Evolutionary conservation across 768 basidiomycete genomes (phyloP).

Genomic region (Pleurotus tuoliensis): DNA sequence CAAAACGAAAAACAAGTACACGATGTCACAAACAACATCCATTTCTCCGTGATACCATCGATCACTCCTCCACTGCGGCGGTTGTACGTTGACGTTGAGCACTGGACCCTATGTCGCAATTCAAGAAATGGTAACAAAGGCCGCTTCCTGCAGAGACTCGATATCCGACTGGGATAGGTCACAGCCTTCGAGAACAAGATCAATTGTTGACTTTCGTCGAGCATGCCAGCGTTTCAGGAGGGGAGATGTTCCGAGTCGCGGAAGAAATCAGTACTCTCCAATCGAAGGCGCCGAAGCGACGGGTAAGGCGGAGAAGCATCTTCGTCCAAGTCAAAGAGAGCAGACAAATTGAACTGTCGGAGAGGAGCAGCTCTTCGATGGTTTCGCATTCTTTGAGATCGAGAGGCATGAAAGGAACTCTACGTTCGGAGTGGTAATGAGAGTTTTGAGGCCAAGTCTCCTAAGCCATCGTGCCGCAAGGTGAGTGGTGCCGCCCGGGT

Average conservation of each 20-base stretch:
- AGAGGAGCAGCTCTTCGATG: not conserved
- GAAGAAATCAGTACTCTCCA: not conserved
- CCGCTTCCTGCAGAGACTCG: not conserved
- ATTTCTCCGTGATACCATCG: too few relatives aligned
- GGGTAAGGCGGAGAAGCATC: not conserved
- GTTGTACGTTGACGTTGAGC: too few relatives aligned
- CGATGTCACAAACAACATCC: too few relatives aligned
- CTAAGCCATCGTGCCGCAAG: too few relatives aligned
- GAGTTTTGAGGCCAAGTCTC: not conserved
- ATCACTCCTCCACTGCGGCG: too few relatives aligned
- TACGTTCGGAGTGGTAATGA: not conserved
- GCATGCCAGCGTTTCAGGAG: not conserved
- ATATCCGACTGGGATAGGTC: not conserved
- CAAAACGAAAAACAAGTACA: too few relatives aligned
- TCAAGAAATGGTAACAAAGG: too few relatives aligned
- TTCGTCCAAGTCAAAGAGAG: not conserved
- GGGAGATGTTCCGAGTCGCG: not conserved
- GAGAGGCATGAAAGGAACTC: not conserved
- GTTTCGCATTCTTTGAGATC: not conserved
- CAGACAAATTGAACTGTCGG: not conserved
- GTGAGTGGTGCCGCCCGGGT: too few relatives aligned
- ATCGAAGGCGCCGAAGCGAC: not conserved
- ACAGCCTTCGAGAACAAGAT: not conserved
- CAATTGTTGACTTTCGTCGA: not conserved
- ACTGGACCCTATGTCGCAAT: too few relatives aligned